These are phyloP conservation scores for Helotiales sp. DNA, from an alignment of 2,329 filamentous ascomycete species.

Conservation along the genomic window DNA sequence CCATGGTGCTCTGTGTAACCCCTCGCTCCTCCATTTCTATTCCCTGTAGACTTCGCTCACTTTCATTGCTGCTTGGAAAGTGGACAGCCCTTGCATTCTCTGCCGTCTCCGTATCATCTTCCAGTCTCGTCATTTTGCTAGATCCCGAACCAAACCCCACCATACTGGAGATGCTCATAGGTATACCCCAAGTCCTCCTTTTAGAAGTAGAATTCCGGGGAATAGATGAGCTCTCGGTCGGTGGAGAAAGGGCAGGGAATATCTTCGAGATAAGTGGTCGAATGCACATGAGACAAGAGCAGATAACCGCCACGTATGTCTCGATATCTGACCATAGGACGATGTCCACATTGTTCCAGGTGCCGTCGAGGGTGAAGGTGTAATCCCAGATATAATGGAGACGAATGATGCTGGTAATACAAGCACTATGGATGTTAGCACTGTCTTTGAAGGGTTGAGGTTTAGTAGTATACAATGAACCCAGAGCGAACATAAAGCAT, in stretches of 20 bases:
- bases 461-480: conserved; percentile 56
- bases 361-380: conserved; percentile 15
- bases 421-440: conserved; percentile 14
- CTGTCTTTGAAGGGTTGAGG: not conserved
- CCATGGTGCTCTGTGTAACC: not conserved
- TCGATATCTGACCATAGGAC: conserved; percentile 31
- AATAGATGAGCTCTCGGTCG: not conserved
- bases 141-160: not conserved
- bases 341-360: conserved; percentile 23
- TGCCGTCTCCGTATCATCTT: not conserved
- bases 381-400: conserved; percentile 21
- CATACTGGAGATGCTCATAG: not conserved
- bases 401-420: conserved; percentile 25
- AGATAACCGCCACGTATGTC: conserved; percentile 31
- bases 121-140: not conserved
- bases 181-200: too few relatives aligned
- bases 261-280: conserved; percentile 37
- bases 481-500: conserved; percentile 65
- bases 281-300: conserved; percentile 42
- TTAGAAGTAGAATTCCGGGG: too few relatives aligned
- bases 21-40: not conserved
- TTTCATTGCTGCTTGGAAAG: not conserved
- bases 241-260: not conserved
- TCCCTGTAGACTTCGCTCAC: not conserved
- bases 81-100: not conserved